Evolutionary conservation across 176 grass and related monocot species (phyloP).

Genomic region (Bromus sterilis): DNA sequence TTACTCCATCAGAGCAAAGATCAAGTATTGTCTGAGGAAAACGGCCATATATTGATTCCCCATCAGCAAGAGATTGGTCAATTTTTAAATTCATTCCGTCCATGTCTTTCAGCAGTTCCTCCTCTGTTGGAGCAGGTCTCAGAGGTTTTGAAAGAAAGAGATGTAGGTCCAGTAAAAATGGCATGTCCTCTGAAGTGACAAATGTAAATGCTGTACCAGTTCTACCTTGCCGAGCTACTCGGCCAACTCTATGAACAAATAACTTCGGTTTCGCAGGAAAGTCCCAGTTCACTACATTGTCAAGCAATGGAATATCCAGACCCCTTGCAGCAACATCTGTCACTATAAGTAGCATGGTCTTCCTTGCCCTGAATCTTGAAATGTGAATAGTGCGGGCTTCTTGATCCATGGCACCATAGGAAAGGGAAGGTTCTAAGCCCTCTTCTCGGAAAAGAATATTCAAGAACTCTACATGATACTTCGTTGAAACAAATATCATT

Average conservation of each 20-base stretch:
- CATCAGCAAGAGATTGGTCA: slow-evolving; percentile 68
- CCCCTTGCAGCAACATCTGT: slow-evolving; percentile 98
- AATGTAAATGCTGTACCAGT: slow-evolving; percentile 90
- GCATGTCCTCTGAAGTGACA: slow-evolving; percentile 86
- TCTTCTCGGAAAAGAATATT: slow-evolving; percentile 87
- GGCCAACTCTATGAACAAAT: slow-evolving; percentile 91
- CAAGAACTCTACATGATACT: slow-evolving; percentile 93
- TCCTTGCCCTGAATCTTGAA: slow-evolving; percentile 78
- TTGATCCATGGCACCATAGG: slow-evolving; percentile 97
- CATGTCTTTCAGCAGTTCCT: slow-evolving; percentile 77
- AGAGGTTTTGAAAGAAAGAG: slow-evolving; percentile 90
- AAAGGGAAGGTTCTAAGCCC: slow-evolving; percentile 70
- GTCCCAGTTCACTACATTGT: slow-evolving; percentile 98
- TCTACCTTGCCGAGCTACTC: slow-evolving; percentile 75
- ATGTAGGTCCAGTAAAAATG: slow-evolving; percentile 82
- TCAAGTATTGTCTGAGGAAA: slow-evolving; percentile 87
- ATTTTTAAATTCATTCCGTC: slow-evolving; percentile 52
- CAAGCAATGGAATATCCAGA: slow-evolving; percentile 95
- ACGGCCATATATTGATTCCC: slow-evolving; percentile 72
- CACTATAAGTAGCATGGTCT: slow-evolving; percentile 92
- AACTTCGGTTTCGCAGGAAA: slow-evolving; percentile 93
- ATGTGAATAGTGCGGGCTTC: slow-evolving; percentile 89
- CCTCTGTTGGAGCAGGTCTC: slow-evolving; percentile 79
- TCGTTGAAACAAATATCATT: slow-evolving; percentile 94
- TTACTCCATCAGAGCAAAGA: slow-evolving; percentile 78